A percentile compares a stretch with the other conserved stretches of the same genome.
phyloP scores from a whole-genome alignment of 257 asterid genomes.

The Rauvolfia tetraphylla region DNA sequence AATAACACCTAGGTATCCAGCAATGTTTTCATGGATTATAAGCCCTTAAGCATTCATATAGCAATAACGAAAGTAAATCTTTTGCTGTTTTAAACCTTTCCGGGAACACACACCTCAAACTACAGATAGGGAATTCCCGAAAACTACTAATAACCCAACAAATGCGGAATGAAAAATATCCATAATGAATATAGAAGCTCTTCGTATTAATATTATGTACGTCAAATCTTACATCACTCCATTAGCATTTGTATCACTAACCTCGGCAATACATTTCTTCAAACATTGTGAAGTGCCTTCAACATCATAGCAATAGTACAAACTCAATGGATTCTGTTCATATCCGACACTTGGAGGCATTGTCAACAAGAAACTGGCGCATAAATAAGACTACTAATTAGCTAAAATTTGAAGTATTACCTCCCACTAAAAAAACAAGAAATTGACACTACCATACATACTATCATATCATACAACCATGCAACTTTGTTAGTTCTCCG shows the following conservation, averaged over 20 bases:
- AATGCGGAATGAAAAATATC: not conserved
- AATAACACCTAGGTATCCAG: not conserved
- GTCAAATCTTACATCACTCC: not conserved
- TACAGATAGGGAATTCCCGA: not conserved
- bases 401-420: not conserved
- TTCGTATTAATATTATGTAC: not conserved
- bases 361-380: conserved; percentile 75
- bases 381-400: conserved; percentile 18
- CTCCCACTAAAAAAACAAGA: not conserved
- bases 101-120: not conserved
- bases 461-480: not conserved
- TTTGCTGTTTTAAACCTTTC: not conserved
- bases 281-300: conserved; percentile 49
- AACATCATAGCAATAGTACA: conserved; percentile 81
- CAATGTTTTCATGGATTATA: not conserved
- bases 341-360: conserved; percentile 97
- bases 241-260: conserved; percentile 22
- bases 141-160: not conserved
- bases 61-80: not conserved
- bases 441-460: not conserved
- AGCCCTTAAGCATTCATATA: no score
- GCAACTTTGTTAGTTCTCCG: not conserved
- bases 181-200: not conserved
- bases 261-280: conserved; percentile 95
- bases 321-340: conserved; percentile 82